Conservation (phyloP, 2,329 filamentous ascomycete genomes). For the Stagonosporopsis tanaceti region DNA sequence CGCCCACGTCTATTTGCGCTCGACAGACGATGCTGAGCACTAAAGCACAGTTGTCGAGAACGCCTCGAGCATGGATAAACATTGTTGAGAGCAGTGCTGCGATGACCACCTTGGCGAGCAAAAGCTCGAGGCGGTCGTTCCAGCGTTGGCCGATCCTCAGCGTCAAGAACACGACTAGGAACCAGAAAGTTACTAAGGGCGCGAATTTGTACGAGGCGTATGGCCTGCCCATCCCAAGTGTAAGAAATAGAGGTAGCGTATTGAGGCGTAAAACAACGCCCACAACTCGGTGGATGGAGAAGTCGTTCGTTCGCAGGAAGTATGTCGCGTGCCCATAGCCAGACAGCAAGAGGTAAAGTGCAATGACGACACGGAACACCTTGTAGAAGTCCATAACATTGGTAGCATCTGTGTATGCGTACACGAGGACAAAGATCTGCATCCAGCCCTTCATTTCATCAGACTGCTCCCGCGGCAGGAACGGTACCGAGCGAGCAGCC, state of each 20-base stretch:
- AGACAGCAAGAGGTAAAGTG: conserved; percentile 69
- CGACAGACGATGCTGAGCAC: conserved; percentile 53
- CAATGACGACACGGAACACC: conserved; percentile 62
- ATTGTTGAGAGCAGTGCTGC: conserved; percentile 54
- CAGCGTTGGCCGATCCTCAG: conserved; percentile 53
- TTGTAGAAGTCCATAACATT: conserved; percentile 62
- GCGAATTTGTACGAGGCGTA: conserved; percentile 68
- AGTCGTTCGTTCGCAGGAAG: conserved; percentile 65
- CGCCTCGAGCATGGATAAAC: conserved; percentile 49
- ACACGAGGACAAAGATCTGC: conserved; percentile 64
- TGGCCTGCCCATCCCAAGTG: conserved; percentile 64
- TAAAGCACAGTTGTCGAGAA: conserved; percentile 54
- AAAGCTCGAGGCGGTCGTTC: conserved; percentile 55
- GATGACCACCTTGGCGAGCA: conserved; percentile 59
- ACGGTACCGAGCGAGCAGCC: conserved; percentile 22
- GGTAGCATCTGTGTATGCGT: conserved; percentile 66
- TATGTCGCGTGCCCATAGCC: conserved; percentile 69
- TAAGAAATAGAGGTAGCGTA: conserved; percentile 61
- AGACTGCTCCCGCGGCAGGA: conserved; percentile 64
- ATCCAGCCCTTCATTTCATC: conserved; percentile 74
- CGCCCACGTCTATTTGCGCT: conserved; percentile 58
- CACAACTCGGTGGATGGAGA: conserved; percentile 62
- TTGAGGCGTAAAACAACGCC: conserved; percentile 66
- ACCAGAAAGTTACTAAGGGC: conserved; percentile 69
- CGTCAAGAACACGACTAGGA: conserved; percentile 64